A percentile compares a stretch with the other conserved stretches of the same genome.
Evolutionary conservation across 2,329 filamentous ascomycete genomes (phyloP).

Genomic region (Clarireedia hainanense): DNA sequence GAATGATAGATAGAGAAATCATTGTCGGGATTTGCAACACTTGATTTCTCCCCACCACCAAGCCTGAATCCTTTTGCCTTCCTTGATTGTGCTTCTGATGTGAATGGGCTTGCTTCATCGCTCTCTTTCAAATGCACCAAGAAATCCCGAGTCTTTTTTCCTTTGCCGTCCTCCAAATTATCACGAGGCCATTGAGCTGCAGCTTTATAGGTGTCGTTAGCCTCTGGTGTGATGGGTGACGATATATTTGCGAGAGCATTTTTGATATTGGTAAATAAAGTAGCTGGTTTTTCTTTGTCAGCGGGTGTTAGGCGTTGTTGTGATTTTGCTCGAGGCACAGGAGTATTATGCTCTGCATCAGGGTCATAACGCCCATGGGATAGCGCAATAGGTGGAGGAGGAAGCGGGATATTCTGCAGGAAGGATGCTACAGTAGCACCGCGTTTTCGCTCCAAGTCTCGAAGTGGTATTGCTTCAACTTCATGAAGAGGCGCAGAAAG

Average conservation of each 20-base stretch:
- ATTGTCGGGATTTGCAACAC: background rate
- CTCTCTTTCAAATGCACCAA: background rate
- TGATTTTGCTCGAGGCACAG: background rate
- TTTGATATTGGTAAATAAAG: constrained; percentile 6
- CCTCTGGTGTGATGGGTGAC: constrained; percentile 4
- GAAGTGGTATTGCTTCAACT: constrained; percentile 17
- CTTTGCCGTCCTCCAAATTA: background rate
- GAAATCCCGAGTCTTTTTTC: background rate
- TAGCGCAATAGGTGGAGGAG: constrained; percentile 11
- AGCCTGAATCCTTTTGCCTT: background rate
- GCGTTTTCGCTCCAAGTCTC: constrained; percentile 9
- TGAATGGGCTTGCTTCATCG: background rate
- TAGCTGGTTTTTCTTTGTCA: background rate
- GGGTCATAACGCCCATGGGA: background rate
- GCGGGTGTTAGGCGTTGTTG: background rate
- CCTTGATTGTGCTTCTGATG: background rate
- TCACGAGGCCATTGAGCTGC: constrained; percentile 4
- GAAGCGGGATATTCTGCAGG: constrained; percentile 10
- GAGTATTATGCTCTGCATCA: background rate
- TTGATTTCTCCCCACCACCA: background rate
- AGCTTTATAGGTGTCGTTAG: background rate
- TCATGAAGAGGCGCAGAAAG: constrained; percentile 8
- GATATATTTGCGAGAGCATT: constrained; percentile 2
- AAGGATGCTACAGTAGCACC: constrained; percentile 6
- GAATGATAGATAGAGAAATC: constrained; percentile 8